Base-by-base conservation (phyloP, 139 green algal species). In the Chlorella sp. region DNA sequence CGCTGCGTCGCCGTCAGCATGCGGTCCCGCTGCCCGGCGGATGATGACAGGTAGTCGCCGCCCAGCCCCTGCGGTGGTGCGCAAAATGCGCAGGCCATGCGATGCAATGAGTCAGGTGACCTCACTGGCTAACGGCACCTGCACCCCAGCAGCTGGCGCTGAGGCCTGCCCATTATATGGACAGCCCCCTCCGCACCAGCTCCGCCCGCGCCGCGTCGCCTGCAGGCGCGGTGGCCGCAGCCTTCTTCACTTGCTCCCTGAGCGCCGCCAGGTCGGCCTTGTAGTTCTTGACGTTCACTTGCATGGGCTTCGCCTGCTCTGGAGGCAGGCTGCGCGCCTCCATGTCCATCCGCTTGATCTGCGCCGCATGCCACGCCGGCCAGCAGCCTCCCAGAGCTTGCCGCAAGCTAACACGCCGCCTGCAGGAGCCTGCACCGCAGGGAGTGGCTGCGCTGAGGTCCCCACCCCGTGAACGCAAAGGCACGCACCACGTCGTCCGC, bases 261-360 rank as follows among this genome's bases (percentile, higher is more conserved):
- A 97, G 84, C 27, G 85, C 85, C 0, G 74, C 70, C 59, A 97
- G 77, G 71, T 97, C 93, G 23, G 83, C 85, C 74, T 93, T 92
- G 82, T 96, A 98, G 42, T 97, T 93, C 70, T 92, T 91, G 2
- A 96, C 82, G 67, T 96, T 95, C 10, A 73, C 69, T 31, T 93
- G 72, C 35, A 96, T 74, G 20, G 77, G 35, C 2, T 80, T 77
- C 5, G 85, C 88, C 34, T 86, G 74, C 24, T 91, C 84, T 3
- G 85, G 74, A 1, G 90, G 77, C 59, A 95, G 79, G 78, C 85
- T 95, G 32, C 93, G 82, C 1, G 93, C 94, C 77, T 98, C 93
- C 86, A 98, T 94, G 69, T 98, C 94, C 90, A 98, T 94, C 24
- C 92, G 83, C 75, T 96, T 91, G n/a, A 98, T 85, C 92, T 97